phyloP scores from a whole-genome alignment of 2,329 filamentous ascomycete genomes.

The Helotiales sp. region DNA sequence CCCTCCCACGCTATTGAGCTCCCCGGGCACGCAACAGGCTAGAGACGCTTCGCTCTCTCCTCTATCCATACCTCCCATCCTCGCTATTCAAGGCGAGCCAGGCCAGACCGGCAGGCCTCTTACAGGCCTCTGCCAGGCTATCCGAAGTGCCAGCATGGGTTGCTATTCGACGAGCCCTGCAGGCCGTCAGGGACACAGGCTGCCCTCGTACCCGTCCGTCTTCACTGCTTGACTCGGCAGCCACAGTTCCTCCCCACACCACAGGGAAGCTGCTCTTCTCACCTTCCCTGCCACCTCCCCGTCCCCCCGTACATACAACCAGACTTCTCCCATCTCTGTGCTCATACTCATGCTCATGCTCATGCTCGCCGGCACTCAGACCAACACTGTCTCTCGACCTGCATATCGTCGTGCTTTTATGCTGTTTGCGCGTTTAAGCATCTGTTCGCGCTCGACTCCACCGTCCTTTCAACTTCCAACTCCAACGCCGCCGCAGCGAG shows the following conservation, averaged over 20 bases:
- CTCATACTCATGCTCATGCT: too few species aligned
- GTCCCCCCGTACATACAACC: slow-evolving; percentile 5
- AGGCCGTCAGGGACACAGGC: slow-evolving; percentile 6
- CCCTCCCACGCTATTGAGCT: slow-evolving; percentile 9
- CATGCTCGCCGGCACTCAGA: slow-evolving; percentile 23
- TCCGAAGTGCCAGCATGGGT: too few species aligned
- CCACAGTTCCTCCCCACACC: slow-evolving; percentile 33
- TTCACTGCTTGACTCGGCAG: slow-evolving; percentile 25
- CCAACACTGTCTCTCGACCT: slow-evolving; percentile 13
- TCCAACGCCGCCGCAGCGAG: slow-evolving; percentile 31
- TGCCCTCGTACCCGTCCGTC: slow-evolving; percentile 22
- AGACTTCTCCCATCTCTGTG: slow-evolving; percentile 15
- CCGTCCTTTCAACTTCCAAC: slow-evolving; percentile 20
- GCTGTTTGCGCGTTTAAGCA: slow-evolving; percentile 31
- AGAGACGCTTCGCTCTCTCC: too few species aligned
- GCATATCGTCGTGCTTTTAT: slow-evolving; percentile 29
- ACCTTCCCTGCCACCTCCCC: background rate
- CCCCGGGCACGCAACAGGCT: slow-evolving; percentile 9
- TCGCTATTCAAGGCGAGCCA: too few species aligned
- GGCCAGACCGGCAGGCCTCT: too few species aligned
- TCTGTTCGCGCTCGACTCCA: slow-evolving; percentile 24
- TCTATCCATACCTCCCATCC: too few species aligned
- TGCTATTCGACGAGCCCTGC: background rate
- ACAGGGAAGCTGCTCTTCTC: slow-evolving; percentile 15
- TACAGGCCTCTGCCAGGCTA: too few species aligned